Evolutionary conservation across 208 protist species (phyloP).

Genomic region (Vickermania ingenoplastis): DNA sequence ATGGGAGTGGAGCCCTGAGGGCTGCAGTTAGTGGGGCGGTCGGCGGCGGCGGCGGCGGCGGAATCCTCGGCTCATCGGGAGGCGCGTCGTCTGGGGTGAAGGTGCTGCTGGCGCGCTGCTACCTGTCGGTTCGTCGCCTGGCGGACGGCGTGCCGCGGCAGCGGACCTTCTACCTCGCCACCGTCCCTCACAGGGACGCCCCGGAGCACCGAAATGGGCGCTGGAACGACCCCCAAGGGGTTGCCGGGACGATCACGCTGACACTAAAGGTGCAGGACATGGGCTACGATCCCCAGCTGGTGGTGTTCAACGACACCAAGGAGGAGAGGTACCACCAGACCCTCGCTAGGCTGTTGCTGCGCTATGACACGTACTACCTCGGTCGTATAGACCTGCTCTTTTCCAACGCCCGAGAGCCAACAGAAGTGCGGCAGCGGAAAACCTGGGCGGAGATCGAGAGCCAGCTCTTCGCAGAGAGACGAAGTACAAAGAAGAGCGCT

Average conservation of each 20-base stretch:
- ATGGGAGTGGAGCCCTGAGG: not conserved
- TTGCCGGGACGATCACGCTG: conserved; percentile 59
- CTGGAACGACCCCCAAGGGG: conserved; percentile 15
- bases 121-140: conserved; percentile 50
- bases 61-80: not conserved
- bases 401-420: conserved; percentile 36
- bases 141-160: conserved; percentile 33
- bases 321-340: conserved; percentile 33
- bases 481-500: too few species aligned
- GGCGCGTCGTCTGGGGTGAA: conserved; percentile 4
- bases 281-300: conserved; percentile 17
- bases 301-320: conserved; percentile 22
- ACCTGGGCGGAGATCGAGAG: not conserved
- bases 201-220: not conserved
- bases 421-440: conserved; percentile 11
- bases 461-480: not conserved
- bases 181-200: conserved; percentile 5
- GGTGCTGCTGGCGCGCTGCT: conserved; percentile 52
- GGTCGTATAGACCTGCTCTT: conserved; percentile 59
- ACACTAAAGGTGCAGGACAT: conserved; percentile 52
- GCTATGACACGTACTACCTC: conserved; percentile 34
- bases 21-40: not conserved
- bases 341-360: conserved; percentile 52
- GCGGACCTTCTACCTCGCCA: conserved; percentile 28
- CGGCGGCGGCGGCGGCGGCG: conserved; percentile 1